phyloP scores from a whole-genome alignment of 2,329 filamentous ascomycete species.

The Celoporthe dispersa region DNA sequence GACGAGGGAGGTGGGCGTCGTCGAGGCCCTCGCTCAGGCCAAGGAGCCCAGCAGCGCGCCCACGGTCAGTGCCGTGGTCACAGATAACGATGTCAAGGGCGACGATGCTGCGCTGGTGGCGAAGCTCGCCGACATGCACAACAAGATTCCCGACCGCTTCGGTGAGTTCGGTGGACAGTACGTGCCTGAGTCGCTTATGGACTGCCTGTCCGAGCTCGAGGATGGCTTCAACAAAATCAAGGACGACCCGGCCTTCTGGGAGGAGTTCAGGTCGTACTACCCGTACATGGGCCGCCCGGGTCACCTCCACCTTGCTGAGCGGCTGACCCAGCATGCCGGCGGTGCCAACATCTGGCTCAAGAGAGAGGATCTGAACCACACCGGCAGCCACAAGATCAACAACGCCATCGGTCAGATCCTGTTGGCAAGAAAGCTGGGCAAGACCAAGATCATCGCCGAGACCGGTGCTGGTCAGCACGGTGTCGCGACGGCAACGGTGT shows the following conservation, averaged over 20 bases:
- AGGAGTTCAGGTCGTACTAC: slow-evolving; percentile 94
- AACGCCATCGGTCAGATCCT: slow-evolving; percentile 95
- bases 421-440: slow-evolving; percentile 82
- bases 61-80: slow-evolving; percentile 71
- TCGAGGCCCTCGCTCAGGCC: slow-evolving; percentile 68
- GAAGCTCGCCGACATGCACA: slow-evolving; percentile 82
- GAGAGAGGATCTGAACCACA: slow-evolving; percentile 96
- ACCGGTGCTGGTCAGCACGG: slow-evolving; percentile 97
- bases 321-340: slow-evolving; percentile 84
- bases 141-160: slow-evolving; percentile 81
- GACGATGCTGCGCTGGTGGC: slow-evolving; percentile 65
- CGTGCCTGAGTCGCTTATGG: slow-evolving; percentile 96
- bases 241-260: slow-evolving; percentile 92
- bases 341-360: slow-evolving; percentile 98
- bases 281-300: slow-evolving; percentile 96
- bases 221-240: slow-evolving; percentile 86
- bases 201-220: slow-evolving; percentile 89
- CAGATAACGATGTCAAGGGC: slow-evolving; percentile 52
- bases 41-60: slow-evolving; percentile 64
- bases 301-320: slow-evolving; percentile 85
- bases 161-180: slow-evolving; percentile 97
- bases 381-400: slow-evolving; percentile 99
- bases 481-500: slow-evolving; percentile 95
- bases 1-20: slow-evolving; percentile 70
- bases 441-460: slow-evolving; percentile 97